Evolutionary conservation across 2,329 filamentous ascomycete species (phyloP).

Genomic region (Diaporthe sp.): DNA sequence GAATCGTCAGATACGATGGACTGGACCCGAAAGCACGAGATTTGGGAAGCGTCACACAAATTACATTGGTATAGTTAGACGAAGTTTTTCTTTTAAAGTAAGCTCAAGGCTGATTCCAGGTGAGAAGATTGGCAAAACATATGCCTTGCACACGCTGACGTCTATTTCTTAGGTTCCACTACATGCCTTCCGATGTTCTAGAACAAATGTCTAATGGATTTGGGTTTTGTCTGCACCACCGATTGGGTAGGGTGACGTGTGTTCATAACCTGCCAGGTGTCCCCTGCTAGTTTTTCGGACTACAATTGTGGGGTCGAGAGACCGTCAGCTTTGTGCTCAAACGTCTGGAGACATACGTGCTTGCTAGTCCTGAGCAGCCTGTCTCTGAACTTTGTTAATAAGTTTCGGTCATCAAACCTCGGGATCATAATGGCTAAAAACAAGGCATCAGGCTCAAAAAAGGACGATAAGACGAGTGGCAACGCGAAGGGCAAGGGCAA

Average conservation of each 20-base stretch:
- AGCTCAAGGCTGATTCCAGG: not conserved
- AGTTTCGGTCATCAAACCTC: not conserved
- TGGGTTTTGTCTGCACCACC: not conserved
- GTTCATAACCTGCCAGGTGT: not conserved
- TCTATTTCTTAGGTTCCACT: not conserved
- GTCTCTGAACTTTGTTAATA: not conserved
- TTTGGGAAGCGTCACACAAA: not conserved
- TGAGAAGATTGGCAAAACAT: not conserved
- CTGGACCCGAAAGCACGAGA: not conserved
- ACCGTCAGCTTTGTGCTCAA: not conserved
- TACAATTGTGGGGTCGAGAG: not conserved
- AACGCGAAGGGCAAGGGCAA: conserved; percentile 46
- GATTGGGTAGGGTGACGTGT: not conserved
- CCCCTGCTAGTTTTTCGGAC: not conserved
- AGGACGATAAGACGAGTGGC: conserved; percentile 48
- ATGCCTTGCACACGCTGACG: not conserved
- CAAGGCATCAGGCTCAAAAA: conserved; percentile 44
- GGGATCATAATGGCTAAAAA: conserved; percentile 52
- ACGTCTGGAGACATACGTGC: not conserved
- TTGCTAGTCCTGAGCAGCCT: not conserved
- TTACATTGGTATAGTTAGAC: not conserved
- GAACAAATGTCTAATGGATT: not conserved
- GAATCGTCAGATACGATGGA: not conserved
- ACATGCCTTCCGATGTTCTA: not conserved
- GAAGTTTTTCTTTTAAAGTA: not conserved